A percentile compares a stretch with the other conserved stretches of the same genome.
These are phyloP conservation scores for Infundibulicybe gibba DNA, from an alignment of 768 basidiomycete species.

Conservation along the genomic window DNA sequence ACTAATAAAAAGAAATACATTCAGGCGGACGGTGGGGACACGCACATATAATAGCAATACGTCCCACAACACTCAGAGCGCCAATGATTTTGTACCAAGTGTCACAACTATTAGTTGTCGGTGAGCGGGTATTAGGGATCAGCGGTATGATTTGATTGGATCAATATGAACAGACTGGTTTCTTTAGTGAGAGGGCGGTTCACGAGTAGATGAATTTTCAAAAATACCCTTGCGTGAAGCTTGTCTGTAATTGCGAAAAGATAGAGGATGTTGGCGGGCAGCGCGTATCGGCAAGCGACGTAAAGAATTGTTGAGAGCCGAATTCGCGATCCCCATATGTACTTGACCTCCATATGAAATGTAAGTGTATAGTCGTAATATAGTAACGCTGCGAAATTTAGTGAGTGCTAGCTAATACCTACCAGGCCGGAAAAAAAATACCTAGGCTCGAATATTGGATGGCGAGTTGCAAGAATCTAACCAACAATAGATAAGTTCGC, in stretches of 20 bases:
- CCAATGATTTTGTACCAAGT: slow-evolving; percentile 8
- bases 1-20: background rate
- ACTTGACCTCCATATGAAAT: slow-evolving; percentile 23
- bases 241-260: slow-evolving; percentile 20
- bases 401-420: background rate
- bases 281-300: slow-evolving; percentile 28
- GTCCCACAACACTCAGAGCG: slow-evolving; percentile 7
- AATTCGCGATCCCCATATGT: slow-evolving; percentile 24
- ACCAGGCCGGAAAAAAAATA: background rate
- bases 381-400: slow-evolving; percentile 14
- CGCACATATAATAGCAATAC: slow-evolving; percentile 15
- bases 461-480: slow-evolving; percentile 4
- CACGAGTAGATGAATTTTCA: background rate
- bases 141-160: too few species aligned
- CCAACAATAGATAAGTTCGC: background rate
- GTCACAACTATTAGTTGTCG: slow-evolving; percentile 7
- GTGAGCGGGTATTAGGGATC: too few species aligned
- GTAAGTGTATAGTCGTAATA: slow-evolving; percentile 30
- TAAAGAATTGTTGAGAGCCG: slow-evolving; percentile 25
- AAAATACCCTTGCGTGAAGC: slow-evolving; percentile 13
- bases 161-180: background rate
- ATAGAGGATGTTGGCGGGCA: slow-evolving; percentile 27
- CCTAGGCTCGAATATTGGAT: slow-evolving; percentile 9
- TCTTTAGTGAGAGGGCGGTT: background rate
- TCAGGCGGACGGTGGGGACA: background rate